Conservation (phyloP, 2,329 filamentous ascomycete genomes). For the Parascedosporium putredinis region DNA sequence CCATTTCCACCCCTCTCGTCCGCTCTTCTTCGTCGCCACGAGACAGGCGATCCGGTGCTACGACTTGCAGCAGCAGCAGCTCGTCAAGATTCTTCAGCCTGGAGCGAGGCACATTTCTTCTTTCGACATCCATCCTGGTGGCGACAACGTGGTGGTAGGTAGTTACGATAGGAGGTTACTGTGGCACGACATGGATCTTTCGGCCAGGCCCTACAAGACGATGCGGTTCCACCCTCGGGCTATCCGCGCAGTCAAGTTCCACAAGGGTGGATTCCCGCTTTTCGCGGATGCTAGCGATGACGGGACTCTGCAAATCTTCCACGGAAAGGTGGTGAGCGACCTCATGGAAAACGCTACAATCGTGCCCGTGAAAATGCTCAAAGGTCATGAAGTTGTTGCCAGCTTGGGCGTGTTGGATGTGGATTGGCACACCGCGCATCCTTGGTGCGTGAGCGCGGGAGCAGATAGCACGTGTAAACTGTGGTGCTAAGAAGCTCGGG, state of each 20-base stretch:
- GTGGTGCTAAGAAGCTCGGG: conserved; percentile 39
- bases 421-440: conserved; percentile 90
- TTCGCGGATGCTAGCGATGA: conserved; percentile 96
- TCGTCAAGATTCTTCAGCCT: conserved; percentile 87
- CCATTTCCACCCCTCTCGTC: conserved; percentile 87
- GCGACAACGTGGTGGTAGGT: conserved; percentile 88
- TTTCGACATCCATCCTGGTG: conserved; percentile 85
- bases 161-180: conserved; percentile 89
- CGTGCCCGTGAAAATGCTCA: conserved; percentile 88
- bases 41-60: conserved; percentile 89
- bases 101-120: conserved; percentile 89
- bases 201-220: conserved; percentile 85
- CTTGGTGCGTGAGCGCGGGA: conserved; percentile 89
- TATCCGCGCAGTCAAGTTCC: conserved; percentile 80
- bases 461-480: conserved; percentile 87
- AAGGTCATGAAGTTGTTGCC: conserved; percentile 76
- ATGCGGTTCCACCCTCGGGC: conserved; percentile 90
- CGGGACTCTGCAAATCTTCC: conserved; percentile 89
- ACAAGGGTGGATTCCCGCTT: conserved; percentile 65
- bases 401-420: conserved; percentile 86
- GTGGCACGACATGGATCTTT: conserved; percentile 95
- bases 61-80: conserved; percentile 81
- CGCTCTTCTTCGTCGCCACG: conserved; percentile 92
- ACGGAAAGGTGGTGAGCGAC: conserved; percentile 89
- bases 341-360: conserved; percentile 95